Percentiles rank a stretch among this genome's conserved stretches.
Evolutionary conservation across 2,329 filamentous ascomycete species (phyloP).

Genomic region (Aureobasidium sp.): DNA sequence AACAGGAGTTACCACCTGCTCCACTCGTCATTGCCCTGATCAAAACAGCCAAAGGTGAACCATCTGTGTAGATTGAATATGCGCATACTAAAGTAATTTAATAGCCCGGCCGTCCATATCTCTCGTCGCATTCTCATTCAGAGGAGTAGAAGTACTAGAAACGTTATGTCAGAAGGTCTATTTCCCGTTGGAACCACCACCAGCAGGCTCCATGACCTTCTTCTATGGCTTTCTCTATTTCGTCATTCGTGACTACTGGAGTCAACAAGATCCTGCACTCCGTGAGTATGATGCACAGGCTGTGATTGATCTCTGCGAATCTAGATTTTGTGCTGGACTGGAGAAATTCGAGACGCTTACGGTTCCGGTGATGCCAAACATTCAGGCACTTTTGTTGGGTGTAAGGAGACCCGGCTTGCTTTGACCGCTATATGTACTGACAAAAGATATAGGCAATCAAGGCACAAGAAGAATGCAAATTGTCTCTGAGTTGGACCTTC

Average conservation of each 20-base stretch:
- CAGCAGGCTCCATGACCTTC: slow-evolving; percentile 17
- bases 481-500: slow-evolving; percentile 22
- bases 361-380: slow-evolving; percentile 19
- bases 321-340: slow-evolving; percentile 19
- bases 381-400: slow-evolving; percentile 16
- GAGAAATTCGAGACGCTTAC: slow-evolving; percentile 22
- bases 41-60: slow-evolving; percentile 20
- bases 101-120: slow-evolving; percentile 20
- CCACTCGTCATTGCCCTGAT: slow-evolving; percentile 18
- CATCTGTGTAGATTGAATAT: background rate
- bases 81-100: background rate
- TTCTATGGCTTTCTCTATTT: slow-evolving; percentile 22
- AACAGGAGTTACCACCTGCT: slow-evolving; percentile 18
- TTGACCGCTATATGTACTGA: background rate
- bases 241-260: slow-evolving; percentile 20
- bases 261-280: slow-evolving; percentile 17
- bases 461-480: slow-evolving; percentile 23
- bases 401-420: background rate
- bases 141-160: slow-evolving; percentile 10
- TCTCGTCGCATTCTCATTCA: slow-evolving; percentile 16
- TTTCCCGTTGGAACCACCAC: slow-evolving; percentile 16
- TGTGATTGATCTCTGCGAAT: slow-evolving; percentile 20
- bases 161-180: slow-evolving; percentile 22
- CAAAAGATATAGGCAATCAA: slow-evolving; percentile 10
- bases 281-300: slow-evolving; percentile 7